phyloP scores from a whole-genome alignment of 805 yeast genomes.

The Babjeviella inositovora region DNA sequence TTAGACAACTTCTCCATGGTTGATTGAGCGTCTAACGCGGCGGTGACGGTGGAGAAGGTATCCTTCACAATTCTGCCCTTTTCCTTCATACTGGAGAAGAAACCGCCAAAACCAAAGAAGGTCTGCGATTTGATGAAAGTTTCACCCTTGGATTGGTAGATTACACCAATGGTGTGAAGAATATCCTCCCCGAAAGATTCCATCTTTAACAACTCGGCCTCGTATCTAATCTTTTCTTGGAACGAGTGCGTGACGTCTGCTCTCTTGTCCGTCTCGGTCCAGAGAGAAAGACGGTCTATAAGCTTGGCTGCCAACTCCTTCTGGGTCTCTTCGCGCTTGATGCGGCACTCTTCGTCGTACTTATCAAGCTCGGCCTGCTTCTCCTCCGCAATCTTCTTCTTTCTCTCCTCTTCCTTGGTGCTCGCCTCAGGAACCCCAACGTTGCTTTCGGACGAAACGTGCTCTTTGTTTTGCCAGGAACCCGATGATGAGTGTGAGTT shows the following conservation, averaged over 20 bases:
- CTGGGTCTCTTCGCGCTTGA: slow-evolving; percentile 50
- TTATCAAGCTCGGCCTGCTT: slow-evolving; percentile 37
- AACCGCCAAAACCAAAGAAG: slow-evolving; percentile 51
- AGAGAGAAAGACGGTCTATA: slow-evolving; percentile 21
- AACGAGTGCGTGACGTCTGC: slow-evolving; percentile 31
- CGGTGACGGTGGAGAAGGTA: slow-evolving; percentile 51
- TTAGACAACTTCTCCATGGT: slow-evolving; percentile 61
- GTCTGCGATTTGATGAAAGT: slow-evolving; percentile 52
- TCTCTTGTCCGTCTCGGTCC: slow-evolving; percentile 24
- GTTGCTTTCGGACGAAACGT: too few relatives aligned
- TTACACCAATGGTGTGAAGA: slow-evolving; percentile 58
- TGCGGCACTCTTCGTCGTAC: slow-evolving; percentile 63
- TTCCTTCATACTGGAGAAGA: slow-evolving; percentile 54
- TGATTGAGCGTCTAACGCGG: slow-evolving; percentile 66
- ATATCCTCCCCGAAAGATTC: slow-evolving; percentile 80
- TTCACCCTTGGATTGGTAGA: slow-evolving; percentile 48
- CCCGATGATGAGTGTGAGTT: too few relatives aligned
- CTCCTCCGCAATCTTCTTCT: slow-evolving; percentile 25
- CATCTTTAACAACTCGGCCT: slow-evolving; percentile 70
- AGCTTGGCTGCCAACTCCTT: slow-evolving; percentile 46
- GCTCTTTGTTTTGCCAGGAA: too few relatives aligned
- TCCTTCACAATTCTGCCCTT: slow-evolving; percentile 62
- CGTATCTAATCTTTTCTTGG: slow-evolving; percentile 49
- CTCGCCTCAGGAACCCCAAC: too few relatives aligned
- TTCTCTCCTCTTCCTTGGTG: slow-evolving; percentile 16